Base-by-base conservation (phyloP, 148 eudicot species). In the Rhododendron kiyosumense region DNA sequence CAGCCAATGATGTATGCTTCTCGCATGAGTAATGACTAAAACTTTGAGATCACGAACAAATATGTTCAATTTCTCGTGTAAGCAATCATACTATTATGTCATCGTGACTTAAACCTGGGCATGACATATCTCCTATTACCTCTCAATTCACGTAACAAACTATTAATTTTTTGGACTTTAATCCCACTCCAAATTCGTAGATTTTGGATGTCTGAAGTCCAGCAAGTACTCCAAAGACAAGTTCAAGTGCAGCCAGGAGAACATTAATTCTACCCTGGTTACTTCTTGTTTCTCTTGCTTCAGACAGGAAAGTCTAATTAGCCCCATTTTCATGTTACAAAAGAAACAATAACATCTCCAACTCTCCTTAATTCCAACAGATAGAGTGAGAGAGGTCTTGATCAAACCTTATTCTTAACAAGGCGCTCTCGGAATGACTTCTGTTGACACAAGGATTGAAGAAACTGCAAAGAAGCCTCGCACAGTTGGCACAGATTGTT, bases 381-480 rank as follows among this genome's bases (percentile, higher is more conserved):
- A 69, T 15, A 48, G 43, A 67, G 59, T 26, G 28, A 11, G 11
- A 67, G 26, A 67, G 26, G 49, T 46, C 61, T 26, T 45, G 48
- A 69, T n/a, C 13, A 49, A 85, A 97, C 99, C 99, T 97, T 95
- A 85, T 95, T 91, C 90, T 81, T 93, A 63, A 97, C 93, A 59
- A 97, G 87, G 81, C 93, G 90, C 87, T 97, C 99, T 71, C 96
- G 94, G 86, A 97, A 93, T 52, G 90, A 86, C 87, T 94, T 95
- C 83, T 92, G 96, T 81, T 97, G 98, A 90, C 95, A 94, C 79
- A 94, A 81, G 52, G 91, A 94, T 86, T 94, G 98, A 63, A 97
- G 95, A 91, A 95, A 93, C 91, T 95, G 96, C 86, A 95, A 89
- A 85, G 99, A 93, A 91, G 94, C 95, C 91, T 97, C 99, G 86